Conservation (phyloP, 2,329 filamentous ascomycete genomes). For the Pseudofabraea citricarpa region DNA sequence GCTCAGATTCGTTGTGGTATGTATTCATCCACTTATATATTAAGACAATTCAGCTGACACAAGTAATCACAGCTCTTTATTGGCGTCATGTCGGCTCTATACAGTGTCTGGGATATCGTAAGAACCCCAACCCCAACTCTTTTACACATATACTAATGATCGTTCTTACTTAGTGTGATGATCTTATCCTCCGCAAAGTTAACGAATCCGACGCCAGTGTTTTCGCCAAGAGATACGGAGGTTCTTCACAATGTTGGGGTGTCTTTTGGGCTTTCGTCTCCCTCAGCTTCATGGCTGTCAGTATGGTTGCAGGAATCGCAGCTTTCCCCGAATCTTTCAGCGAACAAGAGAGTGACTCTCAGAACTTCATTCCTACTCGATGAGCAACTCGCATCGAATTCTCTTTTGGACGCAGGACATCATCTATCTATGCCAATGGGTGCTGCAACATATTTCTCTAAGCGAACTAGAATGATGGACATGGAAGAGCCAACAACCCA, state of each 20-base stretch:
- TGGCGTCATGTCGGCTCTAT: constrained; percentile 75
- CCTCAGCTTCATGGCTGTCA: constrained; percentile 64
- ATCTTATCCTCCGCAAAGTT: constrained; percentile 74
- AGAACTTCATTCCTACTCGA: constrained; percentile 51
- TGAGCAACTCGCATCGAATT: background rate
- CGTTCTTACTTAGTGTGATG: constrained; percentile 56
- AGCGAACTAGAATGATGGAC: too few relatives aligned
- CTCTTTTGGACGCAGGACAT: background rate
- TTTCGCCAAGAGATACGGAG: constrained; percentile 73
- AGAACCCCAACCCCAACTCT: constrained; percentile 19
- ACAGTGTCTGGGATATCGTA: constrained; percentile 78
- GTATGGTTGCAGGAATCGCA: constrained; percentile 71
- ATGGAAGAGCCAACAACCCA: too few relatives aligned
- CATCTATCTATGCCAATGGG: too few relatives aligned
- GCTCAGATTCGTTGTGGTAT: constrained; percentile 64
- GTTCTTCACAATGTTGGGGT: constrained; percentile 77
- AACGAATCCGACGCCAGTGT: constrained; percentile 76
- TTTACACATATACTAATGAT: constrained; percentile 1
- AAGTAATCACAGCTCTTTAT: constrained; percentile 61
- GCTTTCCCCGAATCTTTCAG: constrained; percentile 68
- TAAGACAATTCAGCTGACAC: constrained; percentile 1
- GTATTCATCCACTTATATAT: constrained; percentile 21
- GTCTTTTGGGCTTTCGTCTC: constrained; percentile 74
- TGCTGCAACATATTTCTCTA: too few relatives aligned
- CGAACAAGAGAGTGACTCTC: constrained; percentile 64